Base-by-base conservation (phyloP, 306 rosid species). In the Prunus mira region DNA sequence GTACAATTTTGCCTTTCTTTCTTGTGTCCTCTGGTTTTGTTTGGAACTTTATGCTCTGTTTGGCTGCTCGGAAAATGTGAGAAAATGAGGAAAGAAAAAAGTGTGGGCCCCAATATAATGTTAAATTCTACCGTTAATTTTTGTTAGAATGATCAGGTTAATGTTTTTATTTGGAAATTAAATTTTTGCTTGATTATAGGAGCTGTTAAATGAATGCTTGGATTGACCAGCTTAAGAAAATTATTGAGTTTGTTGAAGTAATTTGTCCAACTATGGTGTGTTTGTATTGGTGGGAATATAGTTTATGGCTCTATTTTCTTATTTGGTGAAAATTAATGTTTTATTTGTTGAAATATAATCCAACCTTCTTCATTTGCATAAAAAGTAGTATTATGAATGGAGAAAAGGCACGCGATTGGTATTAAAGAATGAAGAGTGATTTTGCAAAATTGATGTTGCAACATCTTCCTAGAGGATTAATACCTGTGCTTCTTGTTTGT, bases 1-100 rank as follows among this genome's bases (percentile, higher is more conserved):
- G 98, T 95, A 89, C 32, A 9, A 22, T 51, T 38, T 13, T 51
- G 14, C 9, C 58, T 25, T 47, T 47, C 18, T 9, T 60, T 4
- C 12, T 22, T 19, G 6, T 18, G 34, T 28, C 5, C 22, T 58
- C 28, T 20, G 3, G 34, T 25, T 25, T 3, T 24, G 17, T 51
- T 54, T 65, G 18, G 20, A 1, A 11, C 10, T 56, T 28, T 57
- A 24, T 57, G 18, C 47, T 47, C 18, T 45, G n/a, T 34, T 43
- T 41, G 24, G 41, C 38, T 52, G 51, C n/a, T 78, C 47, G 65
- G 73, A 58, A 12, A 66, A 19, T 64, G 52, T 64, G 45, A 15
- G 20, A 73, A 51, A 72, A 43, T 32, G 25, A 4, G 55, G 58
- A 63, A 28, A 71, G 73, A 11, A 58, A 8, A 47, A 6, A 32